phyloP scores from a whole-genome alignment of 805 yeast species.

The Maudiozyma pseudohumilis region DNA sequence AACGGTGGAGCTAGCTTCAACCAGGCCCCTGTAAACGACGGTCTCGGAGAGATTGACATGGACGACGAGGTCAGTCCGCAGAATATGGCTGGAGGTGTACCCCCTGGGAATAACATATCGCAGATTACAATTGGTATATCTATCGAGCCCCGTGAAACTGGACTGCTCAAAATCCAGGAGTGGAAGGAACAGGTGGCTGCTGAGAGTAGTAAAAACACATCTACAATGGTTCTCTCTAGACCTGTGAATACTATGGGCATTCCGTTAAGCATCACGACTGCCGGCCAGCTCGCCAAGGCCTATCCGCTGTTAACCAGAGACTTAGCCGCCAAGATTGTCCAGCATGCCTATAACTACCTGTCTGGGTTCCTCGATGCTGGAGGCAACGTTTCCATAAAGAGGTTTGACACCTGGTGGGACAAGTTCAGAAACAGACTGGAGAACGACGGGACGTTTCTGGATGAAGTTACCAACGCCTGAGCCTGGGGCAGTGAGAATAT shows the following conservation, averaged over 20 bases:
- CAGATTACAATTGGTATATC: conserved; percentile 69
- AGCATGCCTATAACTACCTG: conserved; percentile 83
- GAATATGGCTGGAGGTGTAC: background rate
- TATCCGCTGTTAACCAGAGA: conserved; percentile 41
- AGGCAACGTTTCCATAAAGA: conserved; percentile 79
- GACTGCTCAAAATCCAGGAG: conserved; percentile 45
- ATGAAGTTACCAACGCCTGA: conserved; percentile 31
- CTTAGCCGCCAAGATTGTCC: conserved; percentile 79
- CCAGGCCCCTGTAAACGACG: conserved; percentile 25
- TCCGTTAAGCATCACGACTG: conserved; percentile 15
- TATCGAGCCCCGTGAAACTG: conserved; percentile 66
- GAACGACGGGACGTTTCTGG: conserved; percentile 76
- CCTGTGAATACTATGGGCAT: conserved; percentile 13
- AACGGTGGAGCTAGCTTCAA: background rate
- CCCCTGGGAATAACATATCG: conserved; percentile 27
- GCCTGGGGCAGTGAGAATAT: background rate
- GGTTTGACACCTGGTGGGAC: conserved; percentile 92
- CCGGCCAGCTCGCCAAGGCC: conserved; percentile 25
- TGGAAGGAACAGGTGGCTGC: conserved; percentile 26
- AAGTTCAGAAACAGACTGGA: conserved; percentile 68
- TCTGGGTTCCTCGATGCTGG: conserved; percentile 74
- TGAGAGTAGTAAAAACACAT: conserved; percentile 4
- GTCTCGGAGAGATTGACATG: conserved; percentile 48
- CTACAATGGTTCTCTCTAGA: conserved; percentile 24
- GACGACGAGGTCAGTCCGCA: conserved; percentile 31